Percentiles rank a stretch among this genome's conserved stretches.
phyloP scores from a whole-genome alignment of 2,329 filamentous ascomycete genomes.

The Trichophyton simii region DNA sequence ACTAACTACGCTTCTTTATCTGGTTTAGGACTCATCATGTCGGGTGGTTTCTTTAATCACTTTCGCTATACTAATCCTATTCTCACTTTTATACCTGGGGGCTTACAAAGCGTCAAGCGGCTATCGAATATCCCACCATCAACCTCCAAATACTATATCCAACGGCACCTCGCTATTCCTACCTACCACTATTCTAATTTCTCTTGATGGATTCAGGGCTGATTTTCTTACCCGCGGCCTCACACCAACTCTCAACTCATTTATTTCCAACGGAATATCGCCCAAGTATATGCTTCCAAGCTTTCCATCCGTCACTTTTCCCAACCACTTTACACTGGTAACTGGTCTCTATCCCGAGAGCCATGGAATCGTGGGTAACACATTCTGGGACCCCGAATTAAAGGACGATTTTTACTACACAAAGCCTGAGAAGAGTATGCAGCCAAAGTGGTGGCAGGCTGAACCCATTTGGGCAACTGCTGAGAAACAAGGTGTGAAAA shows the following conservation, averaged over 20 bases:
- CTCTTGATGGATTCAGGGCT: slow-evolving; percentile 87
- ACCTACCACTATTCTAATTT: slow-evolving; percentile 86
- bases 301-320: slow-evolving; percentile 93
- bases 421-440: slow-evolving; percentile 59
- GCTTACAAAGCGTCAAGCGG: slow-evolving; percentile 43
- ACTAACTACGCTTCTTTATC: slow-evolving; percentile 6
- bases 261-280: slow-evolving; percentile 73
- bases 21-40: slow-evolving; percentile 12
- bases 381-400: slow-evolving; percentile 75
- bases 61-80: slow-evolving; percentile 39
- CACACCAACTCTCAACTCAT: slow-evolving; percentile 66
- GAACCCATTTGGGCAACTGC: slow-evolving; percentile 92
- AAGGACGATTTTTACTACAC: slow-evolving; percentile 81
- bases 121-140: slow-evolving; percentile 20
- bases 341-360: slow-evolving; percentile 87
- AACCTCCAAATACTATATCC: slow-evolving; percentile 30
- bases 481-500: slow-evolving; percentile 63
- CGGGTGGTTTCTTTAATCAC: slow-evolving; percentile 30
- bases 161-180: slow-evolving; percentile 86
- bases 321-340: slow-evolving; percentile 86
- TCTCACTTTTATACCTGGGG: slow-evolving; percentile 43
- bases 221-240: slow-evolving; percentile 77
- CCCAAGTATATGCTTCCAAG: slow-evolving; percentile 87
- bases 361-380: slow-evolving; percentile 87
- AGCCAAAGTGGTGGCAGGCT: slow-evolving; percentile 86